Percentiles rank a stretch among this genome's conserved stretches.
Conservation (phyloP, 2,329 filamentous ascomycete genomes). For the Penicillium sp. region DNA sequence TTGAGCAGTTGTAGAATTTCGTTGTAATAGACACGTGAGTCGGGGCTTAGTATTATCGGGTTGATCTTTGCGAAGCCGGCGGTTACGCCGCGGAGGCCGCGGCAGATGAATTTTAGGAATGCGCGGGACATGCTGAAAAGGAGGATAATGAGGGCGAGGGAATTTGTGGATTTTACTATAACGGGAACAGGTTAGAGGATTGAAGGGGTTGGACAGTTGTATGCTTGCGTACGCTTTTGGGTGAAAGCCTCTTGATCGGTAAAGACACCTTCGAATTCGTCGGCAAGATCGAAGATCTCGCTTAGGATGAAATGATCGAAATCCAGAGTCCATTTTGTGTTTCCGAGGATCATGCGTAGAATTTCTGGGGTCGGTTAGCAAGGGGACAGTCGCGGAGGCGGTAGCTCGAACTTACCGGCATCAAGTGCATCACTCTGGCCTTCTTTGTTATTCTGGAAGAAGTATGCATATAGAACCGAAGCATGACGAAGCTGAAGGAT, state of each 20-base stretch:
- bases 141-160: slow-evolving; percentile 52
- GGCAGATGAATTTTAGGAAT: slow-evolving; percentile 65
- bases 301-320: slow-evolving; percentile 55
- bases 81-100: slow-evolving; percentile 57
- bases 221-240: slow-evolving; percentile 29
- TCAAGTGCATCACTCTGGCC: slow-evolving; percentile 50
- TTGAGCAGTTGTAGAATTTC: slow-evolving; percentile 52
- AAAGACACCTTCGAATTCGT: slow-evolving; percentile 35
- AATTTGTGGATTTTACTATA: slow-evolving; percentile 36
- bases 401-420: slow-evolving; percentile 44
- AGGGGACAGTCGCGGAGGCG: background rate
- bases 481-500: slow-evolving; percentile 70
- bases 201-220: background rate
- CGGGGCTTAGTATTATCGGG: slow-evolving; percentile 38
- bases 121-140: slow-evolving; percentile 70
- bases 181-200: slow-evolving; percentile 1
- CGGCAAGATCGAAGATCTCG: slow-evolving; percentile 47
- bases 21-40: slow-evolving; percentile 44
- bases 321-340: slow-evolving; percentile 73
- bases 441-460: slow-evolving; percentile 60
- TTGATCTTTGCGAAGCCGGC: slow-evolving; percentile 37
- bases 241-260: slow-evolving; percentile 35
- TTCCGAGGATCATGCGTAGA: slow-evolving; percentile 66
- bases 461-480: slow-evolving; percentile 59
- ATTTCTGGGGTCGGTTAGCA: slow-evolving; percentile 52